A percentile compares a stretch with the other conserved stretches of the same genome.
Conservation (phyloP, 148 eudicot genomes). For the Fagopyrum esculentum region DNA sequence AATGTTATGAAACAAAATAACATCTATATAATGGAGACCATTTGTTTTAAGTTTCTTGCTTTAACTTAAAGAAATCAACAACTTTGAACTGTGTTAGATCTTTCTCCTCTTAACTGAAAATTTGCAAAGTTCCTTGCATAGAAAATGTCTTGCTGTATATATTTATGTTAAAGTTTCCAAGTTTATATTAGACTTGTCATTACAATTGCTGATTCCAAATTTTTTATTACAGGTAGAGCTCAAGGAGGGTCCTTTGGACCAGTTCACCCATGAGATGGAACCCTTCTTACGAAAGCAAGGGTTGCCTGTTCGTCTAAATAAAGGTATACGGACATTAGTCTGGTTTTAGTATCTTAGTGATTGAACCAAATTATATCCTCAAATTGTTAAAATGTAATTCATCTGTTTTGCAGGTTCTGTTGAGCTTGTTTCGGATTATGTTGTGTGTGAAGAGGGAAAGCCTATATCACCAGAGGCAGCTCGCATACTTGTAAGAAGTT, state of each 20-base stretch:
- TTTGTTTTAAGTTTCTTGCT: background rate
- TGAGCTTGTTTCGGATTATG: slow-evolving; percentile 85
- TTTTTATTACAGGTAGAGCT: slow-evolving; percentile 65
- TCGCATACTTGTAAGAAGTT: slow-evolving; percentile 68
- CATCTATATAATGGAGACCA: background rate
- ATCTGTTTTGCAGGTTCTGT: slow-evolving; percentile 49
- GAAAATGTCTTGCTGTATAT: too few species aligned
- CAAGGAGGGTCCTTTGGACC: slow-evolving; percentile 84
- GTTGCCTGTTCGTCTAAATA: slow-evolving; percentile 88
- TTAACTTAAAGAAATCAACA: background rate
- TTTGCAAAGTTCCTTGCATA: too few species aligned
- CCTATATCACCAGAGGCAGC: slow-evolving; percentile 84
- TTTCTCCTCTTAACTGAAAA: background rate
- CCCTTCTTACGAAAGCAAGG: slow-evolving; percentile 95
- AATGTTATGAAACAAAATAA: background rate
- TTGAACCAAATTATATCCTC: background rate
- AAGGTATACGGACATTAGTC: slow-evolving; percentile 34
- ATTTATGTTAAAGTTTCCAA: background rate
- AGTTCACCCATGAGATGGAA: slow-evolving; percentile 98
- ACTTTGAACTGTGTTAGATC: background rate
- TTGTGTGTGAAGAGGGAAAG: slow-evolving; percentile 84
- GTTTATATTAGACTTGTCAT: too few species aligned
- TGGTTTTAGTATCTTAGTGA: background rate
- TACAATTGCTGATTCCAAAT: background rate
- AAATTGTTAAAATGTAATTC: background rate